phyloP scores from a whole-genome alignment of 495 filamentous ascomycete genomes.

The Tuber indicum region DNA sequence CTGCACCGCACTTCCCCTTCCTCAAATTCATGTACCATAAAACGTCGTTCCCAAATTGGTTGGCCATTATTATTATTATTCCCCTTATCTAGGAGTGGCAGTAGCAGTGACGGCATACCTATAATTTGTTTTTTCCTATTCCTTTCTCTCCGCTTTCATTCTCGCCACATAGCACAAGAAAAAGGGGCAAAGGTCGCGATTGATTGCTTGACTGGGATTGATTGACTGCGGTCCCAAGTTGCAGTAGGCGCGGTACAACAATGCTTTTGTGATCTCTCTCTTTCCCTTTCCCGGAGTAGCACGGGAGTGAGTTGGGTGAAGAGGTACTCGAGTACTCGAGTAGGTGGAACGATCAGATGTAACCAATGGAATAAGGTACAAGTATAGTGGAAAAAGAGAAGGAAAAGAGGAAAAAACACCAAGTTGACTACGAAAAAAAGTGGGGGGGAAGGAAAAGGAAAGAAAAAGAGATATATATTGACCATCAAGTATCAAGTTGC shows the following conservation, averaged over 20 bases:
- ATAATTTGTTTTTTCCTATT: neutral
- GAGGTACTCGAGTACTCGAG: too few species aligned
- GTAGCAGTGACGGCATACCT: neutral
- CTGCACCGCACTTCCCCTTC: neutral
- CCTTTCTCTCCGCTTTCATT: neutral
- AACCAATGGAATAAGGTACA: conserved; percentile 24
- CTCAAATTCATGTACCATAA: conserved; percentile 3
- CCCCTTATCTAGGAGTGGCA: neutral
- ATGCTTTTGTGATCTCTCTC: neutral
- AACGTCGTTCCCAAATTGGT: neutral
- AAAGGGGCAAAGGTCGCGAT: neutral
- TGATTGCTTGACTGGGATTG: neutral
- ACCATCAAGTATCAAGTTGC: neutral
- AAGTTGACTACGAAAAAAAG: conserved; percentile 12
- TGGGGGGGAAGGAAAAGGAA: conserved; percentile 16
- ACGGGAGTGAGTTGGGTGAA: conserved; percentile 5
- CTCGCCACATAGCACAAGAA: neutral
- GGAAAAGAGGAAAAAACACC: conserved; percentile 12
- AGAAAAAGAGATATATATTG: neutral
- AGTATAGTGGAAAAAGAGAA: conserved; percentile 1
- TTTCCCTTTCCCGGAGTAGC: neutral
- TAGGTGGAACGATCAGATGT: neutral
- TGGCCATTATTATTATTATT: neutral
- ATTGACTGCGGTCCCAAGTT: neutral
- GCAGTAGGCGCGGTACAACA: neutral